A percentile compares a stretch with the other conserved stretches of the same genome.
Conservation (phyloP, 2,329 filamentous ascomycete genomes). For the Claviceps africana region DNA sequence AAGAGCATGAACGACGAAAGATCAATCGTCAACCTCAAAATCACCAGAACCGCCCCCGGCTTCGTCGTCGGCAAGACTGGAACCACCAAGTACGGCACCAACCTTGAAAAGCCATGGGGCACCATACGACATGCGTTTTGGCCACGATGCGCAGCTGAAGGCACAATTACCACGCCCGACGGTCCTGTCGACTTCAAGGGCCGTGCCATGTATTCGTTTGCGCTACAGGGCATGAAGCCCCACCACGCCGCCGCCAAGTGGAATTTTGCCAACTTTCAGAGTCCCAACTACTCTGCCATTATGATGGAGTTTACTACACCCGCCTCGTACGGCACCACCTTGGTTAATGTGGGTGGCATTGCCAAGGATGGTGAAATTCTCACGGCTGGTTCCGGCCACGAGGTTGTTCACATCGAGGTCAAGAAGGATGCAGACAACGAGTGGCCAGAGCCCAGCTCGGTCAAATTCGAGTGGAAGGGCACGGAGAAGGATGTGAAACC, state of each 20-base stretch:
- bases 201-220: slow-evolving; percentile 65
- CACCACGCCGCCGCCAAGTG: slow-evolving; percentile 85
- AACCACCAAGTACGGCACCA: slow-evolving; percentile 73
- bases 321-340: slow-evolving; percentile 75
- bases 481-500: slow-evolving; percentile 62
- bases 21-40: slow-evolving; percentile 72
- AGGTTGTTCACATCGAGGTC: slow-evolving; percentile 53
- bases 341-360: slow-evolving; percentile 71
- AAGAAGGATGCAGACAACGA: slow-evolving; percentile 63
- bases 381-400: slow-evolving; percentile 51
- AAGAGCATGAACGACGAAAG: slow-evolving; percentile 76
- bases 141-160: slow-evolving; percentile 72
- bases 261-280: slow-evolving; percentile 91
- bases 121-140: slow-evolving; percentile 87
- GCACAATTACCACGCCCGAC: slow-evolving; percentile 69
- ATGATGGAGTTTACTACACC: slow-evolving; percentile 96
- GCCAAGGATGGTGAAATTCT: slow-evolving; percentile 70
- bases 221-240: slow-evolving; percentile 96
- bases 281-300: slow-evolving; percentile 70
- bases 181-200: slow-evolving; percentile 74
- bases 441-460: slow-evolving; percentile 74
- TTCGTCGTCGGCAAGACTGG: slow-evolving; percentile 79
- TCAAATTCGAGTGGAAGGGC: slow-evolving; percentile 67
- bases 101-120: slow-evolving; percentile 78
- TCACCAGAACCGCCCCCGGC: slow-evolving; percentile 63